These are phyloP conservation scores for Immersiporthe knoxdaviesiana DNA, from an alignment of 2,329 filamentous ascomycete species.

Conservation along the genomic window DNA sequence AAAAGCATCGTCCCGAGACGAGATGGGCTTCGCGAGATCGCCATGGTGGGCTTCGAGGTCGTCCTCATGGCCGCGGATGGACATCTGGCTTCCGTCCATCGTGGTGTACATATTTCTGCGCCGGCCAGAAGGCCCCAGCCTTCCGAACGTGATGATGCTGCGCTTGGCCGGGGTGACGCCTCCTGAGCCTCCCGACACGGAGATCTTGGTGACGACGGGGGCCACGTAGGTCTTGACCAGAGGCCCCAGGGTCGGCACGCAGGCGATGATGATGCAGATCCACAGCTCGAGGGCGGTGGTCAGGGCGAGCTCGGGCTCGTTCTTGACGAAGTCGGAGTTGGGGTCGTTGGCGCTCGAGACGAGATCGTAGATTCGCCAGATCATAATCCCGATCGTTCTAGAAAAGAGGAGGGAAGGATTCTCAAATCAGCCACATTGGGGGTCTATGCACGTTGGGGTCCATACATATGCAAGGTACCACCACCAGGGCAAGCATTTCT, in stretches of 20 bases:
- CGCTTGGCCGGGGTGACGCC: background rate
- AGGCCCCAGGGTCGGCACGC: constrained; percentile 11
- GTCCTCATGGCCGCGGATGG: background rate
- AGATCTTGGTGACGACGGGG: constrained; percentile 4
- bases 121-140: background rate
- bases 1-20: constrained; percentile 7
- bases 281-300: constrained; percentile 10
- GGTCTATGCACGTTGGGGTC: background rate
- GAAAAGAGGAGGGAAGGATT: too few relatives aligned
- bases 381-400: constrained; percentile 13
- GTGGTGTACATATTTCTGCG: background rate
- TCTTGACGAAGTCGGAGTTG: background rate
- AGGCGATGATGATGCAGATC: constrained; percentile 14
- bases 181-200: background rate
- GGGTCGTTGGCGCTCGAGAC: background rate
- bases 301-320: constrained; percentile 8
- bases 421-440: background rate
- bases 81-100: constrained; percentile 5
- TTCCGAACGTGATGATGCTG: constrained; percentile 14
- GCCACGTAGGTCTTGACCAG: constrained; percentile 3
- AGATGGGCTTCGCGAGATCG: background rate
- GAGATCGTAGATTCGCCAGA: constrained; percentile 7
- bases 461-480: background rate
- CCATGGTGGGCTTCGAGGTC: constrained; percentile 1
- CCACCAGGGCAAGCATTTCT: too few relatives aligned